A percentile compares a stretch with the other conserved stretches of the same genome.
Conservation (phyloP, 2,329 filamentous ascomycete species). For the Alternaria rosae region DNA sequence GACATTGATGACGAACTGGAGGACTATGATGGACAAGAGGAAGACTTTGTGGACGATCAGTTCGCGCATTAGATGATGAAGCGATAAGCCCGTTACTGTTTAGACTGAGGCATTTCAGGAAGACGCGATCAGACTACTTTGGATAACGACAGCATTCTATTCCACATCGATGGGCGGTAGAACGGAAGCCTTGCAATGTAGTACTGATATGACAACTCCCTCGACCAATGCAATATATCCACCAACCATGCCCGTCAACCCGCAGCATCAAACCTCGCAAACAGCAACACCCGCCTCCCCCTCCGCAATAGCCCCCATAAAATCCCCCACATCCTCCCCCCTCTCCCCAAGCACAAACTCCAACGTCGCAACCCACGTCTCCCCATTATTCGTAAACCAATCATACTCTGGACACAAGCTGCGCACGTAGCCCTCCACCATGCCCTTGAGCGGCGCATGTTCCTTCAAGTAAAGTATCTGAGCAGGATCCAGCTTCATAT, state of each 20-base stretch:
- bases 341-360: constrained; percentile 64
- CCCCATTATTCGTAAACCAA: constrained; percentile 70
- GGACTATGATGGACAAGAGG: background rate
- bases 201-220: too few species aligned
- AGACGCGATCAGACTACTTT: too few species aligned
- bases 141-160: too few species aligned
- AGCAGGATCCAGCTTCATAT: constrained; percentile 68
- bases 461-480: constrained; percentile 66
- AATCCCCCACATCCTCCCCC: constrained; percentile 59
- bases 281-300: constrained; percentile 72
- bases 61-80: too few species aligned
- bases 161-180: too few species aligned
- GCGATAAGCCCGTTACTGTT: too few species aligned
- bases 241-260: rapidly evolving
- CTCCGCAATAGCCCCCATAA: constrained; percentile 73
- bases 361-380: constrained; percentile 67
- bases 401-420: constrained; percentile 54
- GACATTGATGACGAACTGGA: background rate
- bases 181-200: too few species aligned
- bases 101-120: too few species aligned
- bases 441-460: constrained; percentile 62
- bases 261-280: background rate
- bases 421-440: constrained; percentile 63
- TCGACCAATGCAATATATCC: too few species aligned
- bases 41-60: background rate